A percentile compares a stretch with the other conserved stretches of the same genome.
These are phyloP conservation scores for Hortiboletus flavorubellus DNA, from an alignment of 768 basidiomycete species.

Conservation along the genomic window DNA sequence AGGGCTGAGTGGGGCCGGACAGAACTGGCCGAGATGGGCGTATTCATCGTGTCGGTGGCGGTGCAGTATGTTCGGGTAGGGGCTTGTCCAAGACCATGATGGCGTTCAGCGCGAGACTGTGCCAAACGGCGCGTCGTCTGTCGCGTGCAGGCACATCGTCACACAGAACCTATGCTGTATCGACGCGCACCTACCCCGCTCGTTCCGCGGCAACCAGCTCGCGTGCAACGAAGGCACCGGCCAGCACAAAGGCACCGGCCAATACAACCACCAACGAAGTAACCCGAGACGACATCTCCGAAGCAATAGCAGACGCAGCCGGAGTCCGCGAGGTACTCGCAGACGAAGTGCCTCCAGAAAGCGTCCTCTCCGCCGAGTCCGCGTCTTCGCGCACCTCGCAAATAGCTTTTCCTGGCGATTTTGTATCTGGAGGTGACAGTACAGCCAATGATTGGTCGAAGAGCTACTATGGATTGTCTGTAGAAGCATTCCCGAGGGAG, in stretches of 20 bases:
- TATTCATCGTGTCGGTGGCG: constrained; percentile 21
- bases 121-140: constrained; percentile 8
- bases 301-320: constrained; percentile 18
- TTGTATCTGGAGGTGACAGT: constrained; percentile 19
- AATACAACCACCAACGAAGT: constrained; percentile 30
- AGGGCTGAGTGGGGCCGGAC: constrained; percentile 21
- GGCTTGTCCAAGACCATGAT: background rate
- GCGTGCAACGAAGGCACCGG: constrained; percentile 26
- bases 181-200: constrained; percentile 26
- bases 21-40: constrained; percentile 15
- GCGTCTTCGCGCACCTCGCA: constrained; percentile 13
- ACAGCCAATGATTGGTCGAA: constrained; percentile 77
- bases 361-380: constrained; percentile 7
- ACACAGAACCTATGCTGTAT: constrained; percentile 16
- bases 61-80: background rate
- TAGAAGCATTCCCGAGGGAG: constrained; percentile 74
- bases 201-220: constrained; percentile 22
- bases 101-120: background rate
- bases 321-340: constrained; percentile 12
- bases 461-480: constrained; percentile 79
- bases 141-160: background rate
- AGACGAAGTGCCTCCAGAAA: constrained; percentile 17
- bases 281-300: constrained; percentile 18
- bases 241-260: constrained; percentile 32
- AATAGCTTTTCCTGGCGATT: constrained; percentile 28